phyloP scores from a whole-genome alignment of 805 yeast species.

The Saturnispora sanitii region DNA sequence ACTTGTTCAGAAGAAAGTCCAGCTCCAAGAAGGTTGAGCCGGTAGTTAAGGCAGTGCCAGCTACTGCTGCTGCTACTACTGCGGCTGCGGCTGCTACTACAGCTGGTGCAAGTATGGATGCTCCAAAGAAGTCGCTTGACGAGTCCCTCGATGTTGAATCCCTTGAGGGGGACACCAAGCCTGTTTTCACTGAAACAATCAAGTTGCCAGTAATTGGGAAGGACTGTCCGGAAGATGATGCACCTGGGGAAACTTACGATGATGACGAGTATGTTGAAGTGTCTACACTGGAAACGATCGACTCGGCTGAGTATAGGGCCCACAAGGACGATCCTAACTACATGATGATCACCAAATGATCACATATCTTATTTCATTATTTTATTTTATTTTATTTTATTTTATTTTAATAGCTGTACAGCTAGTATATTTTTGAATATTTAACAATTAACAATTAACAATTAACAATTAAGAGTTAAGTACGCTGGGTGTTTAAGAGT shows the following conservation, averaged over 20 bases:
- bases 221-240: no score
- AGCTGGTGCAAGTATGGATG: conserved; percentile 1
- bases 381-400: neutral
- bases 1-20: conserved; percentile 8
- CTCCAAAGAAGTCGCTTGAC: no score
- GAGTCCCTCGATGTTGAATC: no score
- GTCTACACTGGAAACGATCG: conserved; percentile 38
- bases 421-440: neutral
- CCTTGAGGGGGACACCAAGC: no score
- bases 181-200: neutral
- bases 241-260: neutral
- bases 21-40: conserved; percentile 20
- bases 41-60: conserved; percentile 7
- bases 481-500: no score
- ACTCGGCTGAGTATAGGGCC: conserved; percentile 36
- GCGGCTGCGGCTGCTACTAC: neutral
- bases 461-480: no score
- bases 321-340: conserved; percentile 41
- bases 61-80: conserved; percentile 11
- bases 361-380: neutral
- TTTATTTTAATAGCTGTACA: conserved; percentile 1
- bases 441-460: no score
- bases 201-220: no score
- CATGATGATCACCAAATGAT: conserved; percentile 24
- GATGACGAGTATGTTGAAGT: conserved; percentile 26